A percentile compares a stretch with the other conserved stretches of the same genome.
phyloP scores from a whole-genome alignment of 495 filamentous ascomycete species.

The Aspergillus nanangensis region DNA sequence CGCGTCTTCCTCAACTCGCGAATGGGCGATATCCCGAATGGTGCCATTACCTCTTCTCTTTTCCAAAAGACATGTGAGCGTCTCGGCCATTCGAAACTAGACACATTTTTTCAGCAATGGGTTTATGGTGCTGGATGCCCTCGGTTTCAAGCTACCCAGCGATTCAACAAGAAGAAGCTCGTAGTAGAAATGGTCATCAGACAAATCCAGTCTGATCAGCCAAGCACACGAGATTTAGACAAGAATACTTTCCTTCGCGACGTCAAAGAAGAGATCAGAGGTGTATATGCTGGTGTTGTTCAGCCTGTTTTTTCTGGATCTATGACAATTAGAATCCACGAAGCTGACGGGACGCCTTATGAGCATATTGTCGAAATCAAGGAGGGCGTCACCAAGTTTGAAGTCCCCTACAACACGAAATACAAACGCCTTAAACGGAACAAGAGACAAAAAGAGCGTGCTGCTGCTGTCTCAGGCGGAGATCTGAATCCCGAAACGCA shows the following conservation, averaged over 20 bases:
- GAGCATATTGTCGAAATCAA: slow-evolving; percentile 97
- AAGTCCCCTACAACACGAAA: slow-evolving; percentile 98
- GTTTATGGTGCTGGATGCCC: slow-evolving; percentile 84
- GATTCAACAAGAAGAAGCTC: slow-evolving; percentile 96
- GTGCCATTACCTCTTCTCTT: slow-evolving; percentile 63
- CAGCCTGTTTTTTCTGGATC: slow-evolving; percentile 86
- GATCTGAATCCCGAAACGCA: slow-evolving; percentile 61
- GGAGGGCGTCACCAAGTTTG: slow-evolving; percentile 72
- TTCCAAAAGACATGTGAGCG: slow-evolving; percentile 85
- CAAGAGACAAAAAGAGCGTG: slow-evolving; percentile 78
- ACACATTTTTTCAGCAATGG: slow-evolving; percentile 92
- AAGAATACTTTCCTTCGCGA: slow-evolving; percentile 76
- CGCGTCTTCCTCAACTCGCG: slow-evolving; percentile 77
- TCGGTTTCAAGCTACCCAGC: slow-evolving; percentile 73
- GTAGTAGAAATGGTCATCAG: slow-evolving; percentile 89
- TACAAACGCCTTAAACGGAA: slow-evolving; percentile 96
- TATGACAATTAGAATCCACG: slow-evolving; percentile 96
- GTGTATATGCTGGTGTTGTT: slow-evolving; percentile 63
- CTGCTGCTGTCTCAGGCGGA: slow-evolving; percentile 54
- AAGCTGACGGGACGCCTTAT: slow-evolving; percentile 97
- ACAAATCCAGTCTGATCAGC: slow-evolving; percentile 65
- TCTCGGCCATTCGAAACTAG: slow-evolving; percentile 75
- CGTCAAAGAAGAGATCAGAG: slow-evolving; percentile 68
- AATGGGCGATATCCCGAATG: slow-evolving; percentile 68
- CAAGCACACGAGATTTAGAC: slow-evolving; percentile 46